A percentile compares a stretch with the other conserved stretches of the same genome.
Evolutionary conservation across 2,329 filamentous ascomycete genomes (phyloP).

Genomic region (Fusarium sp.): DNA sequence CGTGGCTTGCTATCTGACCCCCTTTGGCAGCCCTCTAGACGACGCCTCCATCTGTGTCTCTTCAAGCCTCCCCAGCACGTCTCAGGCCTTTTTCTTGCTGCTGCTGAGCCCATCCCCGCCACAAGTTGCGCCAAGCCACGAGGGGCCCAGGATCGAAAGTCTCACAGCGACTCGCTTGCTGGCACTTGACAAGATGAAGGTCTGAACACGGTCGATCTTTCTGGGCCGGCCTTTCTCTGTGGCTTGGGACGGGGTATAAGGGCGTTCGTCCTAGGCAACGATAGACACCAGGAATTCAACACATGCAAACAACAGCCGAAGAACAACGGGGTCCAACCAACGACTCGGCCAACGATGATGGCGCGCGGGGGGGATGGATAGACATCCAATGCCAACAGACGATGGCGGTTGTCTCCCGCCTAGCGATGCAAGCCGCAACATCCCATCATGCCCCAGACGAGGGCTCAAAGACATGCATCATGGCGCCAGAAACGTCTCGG

Average conservation of each 20-base stretch:
- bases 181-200: constrained; percentile 32
- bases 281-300: neutral
- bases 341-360: neutral
- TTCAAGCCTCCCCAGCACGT: constrained; percentile 3
- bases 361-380: neutral
- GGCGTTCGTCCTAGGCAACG: constrained; percentile 15
- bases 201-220: constrained; percentile 27
- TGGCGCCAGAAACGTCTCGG: neutral
- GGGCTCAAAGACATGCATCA: constrained; percentile 10
- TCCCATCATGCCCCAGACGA: constrained; percentile 34
- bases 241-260: neutral
- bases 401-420: constrained; percentile 37
- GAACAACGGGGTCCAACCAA: no score
- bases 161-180: constrained; percentile 12
- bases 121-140: constrained; percentile 16
- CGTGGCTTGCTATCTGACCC: constrained; percentile 41
- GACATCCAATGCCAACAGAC: constrained; percentile 9
- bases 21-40: constrained; percentile 18
- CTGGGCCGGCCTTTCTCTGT: neutral
- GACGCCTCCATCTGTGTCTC: constrained; percentile 20
- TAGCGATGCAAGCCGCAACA: constrained; percentile 20
- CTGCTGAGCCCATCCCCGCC: constrained; percentile 6
- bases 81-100: no score
- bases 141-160: constrained; percentile 1
- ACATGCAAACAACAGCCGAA: no score